Conservation (phyloP, 2,329 filamentous ascomycete genomes). For the Penicillium sp. region DNA sequence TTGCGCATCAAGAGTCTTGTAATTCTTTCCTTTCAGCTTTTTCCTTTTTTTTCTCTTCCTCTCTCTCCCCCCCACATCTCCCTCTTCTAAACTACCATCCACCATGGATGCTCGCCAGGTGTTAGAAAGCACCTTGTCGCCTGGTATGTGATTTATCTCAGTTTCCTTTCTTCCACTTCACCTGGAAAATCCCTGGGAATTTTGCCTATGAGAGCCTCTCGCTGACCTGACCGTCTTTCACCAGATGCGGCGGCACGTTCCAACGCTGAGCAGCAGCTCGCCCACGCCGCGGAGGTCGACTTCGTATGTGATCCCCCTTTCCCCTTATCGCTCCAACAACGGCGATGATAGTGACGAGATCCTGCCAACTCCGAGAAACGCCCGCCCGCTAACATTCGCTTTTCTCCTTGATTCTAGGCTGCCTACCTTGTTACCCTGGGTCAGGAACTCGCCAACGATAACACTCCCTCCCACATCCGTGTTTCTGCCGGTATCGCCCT, state of each 20-base stretch:
- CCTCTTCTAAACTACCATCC: conserved; percentile 24
- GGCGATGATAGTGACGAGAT: conserved; percentile 13
- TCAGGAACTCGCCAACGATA: conserved; percentile 90
- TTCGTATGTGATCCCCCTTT: conserved; percentile 68
- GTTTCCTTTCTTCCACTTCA: background rate
- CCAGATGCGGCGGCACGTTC: conserved; percentile 86
- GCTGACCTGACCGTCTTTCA: conserved; percentile 33
- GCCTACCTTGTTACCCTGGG: conserved; percentile 91
- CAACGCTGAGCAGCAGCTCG: conserved; percentile 90
- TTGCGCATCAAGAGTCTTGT: conserved; percentile 18
- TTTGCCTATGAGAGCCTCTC: conserved; percentile 17
- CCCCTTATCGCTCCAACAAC: conserved; percentile 20
- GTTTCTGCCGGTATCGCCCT: conserved; percentile 92
- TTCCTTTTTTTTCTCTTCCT: conserved; percentile 21
- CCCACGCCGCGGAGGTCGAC: conserved; percentile 87
- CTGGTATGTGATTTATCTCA: conserved; percentile 62
- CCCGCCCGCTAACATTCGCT: conserved; percentile 8
- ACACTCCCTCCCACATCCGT: conserved; percentile 78
- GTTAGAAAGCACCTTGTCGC: conserved; percentile 92
- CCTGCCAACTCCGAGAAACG: background rate
- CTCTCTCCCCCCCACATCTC: conserved; percentile 16
- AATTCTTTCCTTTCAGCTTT: conserved; percentile 18
- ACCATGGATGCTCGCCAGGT: conserved; percentile 98
- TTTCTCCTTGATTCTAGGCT: conserved; percentile 58
- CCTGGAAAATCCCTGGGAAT: background rate